A percentile compares a stretch with the other conserved stretches of the same genome.
Evolutionary conservation across 2,329 filamentous ascomycete genomes (phyloP).

Genomic region (Aspergillus brunneoviolaceus): DNA sequence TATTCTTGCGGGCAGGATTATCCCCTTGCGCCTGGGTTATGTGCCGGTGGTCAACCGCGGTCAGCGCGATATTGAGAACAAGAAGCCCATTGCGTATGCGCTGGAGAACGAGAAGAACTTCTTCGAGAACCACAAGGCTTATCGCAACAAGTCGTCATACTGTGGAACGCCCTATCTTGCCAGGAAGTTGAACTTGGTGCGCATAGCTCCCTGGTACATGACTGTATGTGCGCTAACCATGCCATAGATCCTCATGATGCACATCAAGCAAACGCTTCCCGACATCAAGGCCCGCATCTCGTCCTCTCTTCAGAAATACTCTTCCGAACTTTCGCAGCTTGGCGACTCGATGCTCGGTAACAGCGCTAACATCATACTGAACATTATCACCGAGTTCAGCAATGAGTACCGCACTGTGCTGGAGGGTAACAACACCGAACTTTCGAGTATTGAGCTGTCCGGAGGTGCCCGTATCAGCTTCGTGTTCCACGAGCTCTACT

Average conservation of each 20-base stretch:
- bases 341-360: slow-evolving; percentile 96
- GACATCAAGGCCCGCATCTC: slow-evolving; percentile 97
- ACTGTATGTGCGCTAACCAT: slow-evolving; percentile 17
- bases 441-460: slow-evolving; percentile 91
- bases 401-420: slow-evolving; percentile 96
- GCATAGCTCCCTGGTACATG: neutral
- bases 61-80: slow-evolving; percentile 97
- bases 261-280: slow-evolving; percentile 98
- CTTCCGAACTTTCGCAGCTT: slow-evolving; percentile 73
- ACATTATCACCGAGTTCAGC: slow-evolving; percentile 98
- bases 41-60: slow-evolving; percentile 97
- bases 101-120: slow-evolving; percentile 94
- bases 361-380: slow-evolving; percentile 92
- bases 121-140: slow-evolving; percentile 98
- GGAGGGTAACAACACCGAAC: slow-evolving; percentile 93
- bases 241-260: slow-evolving; percentile 91
- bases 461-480: slow-evolving; percentile 98
- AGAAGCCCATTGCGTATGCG: slow-evolving; percentile 86
- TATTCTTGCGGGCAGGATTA: slow-evolving; percentile 95
- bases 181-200: slow-evolving; percentile 84
- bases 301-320: slow-evolving; percentile 91
- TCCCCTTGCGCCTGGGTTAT: slow-evolving; percentile 90
- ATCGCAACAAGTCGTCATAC: slow-evolving; percentile 97
- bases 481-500: slow-evolving; percentile 97
- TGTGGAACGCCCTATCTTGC: slow-evolving; percentile 97